Conservation (phyloP, 176 grass and related monocot species). For the Bothriochloa decipiens region DNA sequence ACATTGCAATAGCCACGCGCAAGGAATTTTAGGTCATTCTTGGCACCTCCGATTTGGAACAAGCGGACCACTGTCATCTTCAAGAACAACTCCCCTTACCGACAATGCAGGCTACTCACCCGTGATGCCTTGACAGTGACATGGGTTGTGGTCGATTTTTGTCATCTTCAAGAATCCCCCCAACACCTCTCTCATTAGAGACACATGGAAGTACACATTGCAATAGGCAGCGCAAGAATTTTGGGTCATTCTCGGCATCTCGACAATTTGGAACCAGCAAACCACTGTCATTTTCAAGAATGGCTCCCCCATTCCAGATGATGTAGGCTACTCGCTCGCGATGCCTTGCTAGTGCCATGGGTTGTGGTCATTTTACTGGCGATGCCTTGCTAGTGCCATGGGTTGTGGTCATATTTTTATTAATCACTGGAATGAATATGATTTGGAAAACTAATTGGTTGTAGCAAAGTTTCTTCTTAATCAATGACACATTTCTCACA, state of each 20-base stretch:
- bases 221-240: background rate
- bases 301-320: too few relatives aligned
- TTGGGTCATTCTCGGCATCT: background rate
- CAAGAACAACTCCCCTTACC: background rate
- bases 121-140: background rate
- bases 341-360: background rate
- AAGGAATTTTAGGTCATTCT: background rate
- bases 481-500: background rate
- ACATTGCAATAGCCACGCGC: background rate
- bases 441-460: too few relatives aligned
- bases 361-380: background rate
- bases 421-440: background rate
- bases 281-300: background rate
- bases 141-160: background rate
- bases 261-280: background rate
- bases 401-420: background rate
- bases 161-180: too few relatives aligned
- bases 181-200: too few relatives aligned
- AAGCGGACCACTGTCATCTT: background rate
- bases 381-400: background rate
- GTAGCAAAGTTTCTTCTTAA: background rate
- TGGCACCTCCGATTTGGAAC: background rate
- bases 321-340: background rate
- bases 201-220: too few relatives aligned
- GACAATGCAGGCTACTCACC: background rate